Base-by-base conservation (phyloP, 2,329 filamentous ascomycete genomes). In the Stagonosporopsis rhizophila region DNA sequence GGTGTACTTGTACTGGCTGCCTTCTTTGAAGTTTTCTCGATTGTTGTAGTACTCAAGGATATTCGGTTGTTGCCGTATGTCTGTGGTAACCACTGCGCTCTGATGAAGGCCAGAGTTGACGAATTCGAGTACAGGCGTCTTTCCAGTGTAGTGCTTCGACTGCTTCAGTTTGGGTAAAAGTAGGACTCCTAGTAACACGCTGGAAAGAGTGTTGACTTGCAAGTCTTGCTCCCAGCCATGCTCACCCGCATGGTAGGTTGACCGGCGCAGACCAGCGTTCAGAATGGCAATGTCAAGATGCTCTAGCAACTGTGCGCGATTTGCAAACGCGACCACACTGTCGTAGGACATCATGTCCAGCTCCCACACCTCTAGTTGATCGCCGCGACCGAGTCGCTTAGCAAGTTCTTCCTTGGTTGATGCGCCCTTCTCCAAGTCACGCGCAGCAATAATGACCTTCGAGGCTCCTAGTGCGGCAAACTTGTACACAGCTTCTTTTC, bases 201-300 rank as follows among this genome's bases (percentile, higher is more conserved):
- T 87, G 2, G 83, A 84, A 2, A 88, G 71, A 1, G 81, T 77
- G 64, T 87, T 87, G 60, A 86, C 81, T 66, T 87, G 84, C 11
- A 88, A 60, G 1, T 78, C 81, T 46, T 72, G 66, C 61, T 80
- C 77, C 71, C 72, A 79, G 17, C 76, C 76, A 59, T 75, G 64
- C 15, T 30, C 40, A 1, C 69, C 69, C 23, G 63, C 46, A 6
- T 58, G 48, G 44, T 68, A 77, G 2, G 58, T 48, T 12, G 52
- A 50, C 34, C 65, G 62, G 20, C 65, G 60, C 12, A 73, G 51
- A 4, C 76, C 78, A n/a, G 77, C 78, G 52, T 80, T 80, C 20
- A 79, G 51, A 6, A 78, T 60, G 5, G 64, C 75, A 34, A 78
- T 66, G 45, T 79, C 75, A 15, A 79, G 61, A 46, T 68, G 64